Percentiles rank a stretch among this genome's conserved stretches.
Conservation (phyloP, 495 filamentous ascomycete species). For the Hypoxylon intermedium region DNA sequence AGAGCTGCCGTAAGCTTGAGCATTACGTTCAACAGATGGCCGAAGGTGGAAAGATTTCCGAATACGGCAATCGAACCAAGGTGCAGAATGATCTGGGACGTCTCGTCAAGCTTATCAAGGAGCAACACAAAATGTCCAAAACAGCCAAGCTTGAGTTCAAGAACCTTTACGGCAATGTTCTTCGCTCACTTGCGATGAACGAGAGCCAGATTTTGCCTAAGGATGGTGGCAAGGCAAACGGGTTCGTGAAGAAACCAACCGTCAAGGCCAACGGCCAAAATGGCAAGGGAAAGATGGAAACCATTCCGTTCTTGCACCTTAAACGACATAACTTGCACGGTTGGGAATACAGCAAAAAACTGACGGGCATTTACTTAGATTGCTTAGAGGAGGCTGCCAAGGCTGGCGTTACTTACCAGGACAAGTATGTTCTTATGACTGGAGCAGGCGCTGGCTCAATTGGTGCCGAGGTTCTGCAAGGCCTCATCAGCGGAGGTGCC, state of each 20-base stretch:
- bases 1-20: constrained; percentile 94
- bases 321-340: constrained; percentile 93
- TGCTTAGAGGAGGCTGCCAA: constrained; percentile 87
- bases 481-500: constrained; percentile 93
- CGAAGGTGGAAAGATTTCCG: constrained; percentile 95
- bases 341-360: constrained; percentile 99
- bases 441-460: constrained; percentile 98
- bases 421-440: constrained; percentile 97
- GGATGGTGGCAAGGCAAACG: constrained; percentile 69
- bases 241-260: constrained; percentile 67
- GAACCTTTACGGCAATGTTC: constrained; percentile 87
- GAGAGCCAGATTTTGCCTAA: constrained; percentile 94
- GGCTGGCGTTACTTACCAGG: constrained; percentile 85
- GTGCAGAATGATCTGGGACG: constrained; percentile 92
- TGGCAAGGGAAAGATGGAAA: constrained; percentile 90
- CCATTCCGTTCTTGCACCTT: constrained; percentile 95
- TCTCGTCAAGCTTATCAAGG: constrained; percentile 96
- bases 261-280: constrained; percentile 66
- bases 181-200: constrained; percentile 93
- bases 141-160: constrained; percentile 95
- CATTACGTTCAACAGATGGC: constrained; percentile 99
- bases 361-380: constrained; percentile 90
- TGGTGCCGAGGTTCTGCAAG: constrained; percentile 96
- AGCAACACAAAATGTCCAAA: constrained; percentile 96
- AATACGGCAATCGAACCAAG: constrained; percentile 97